These are phyloP conservation scores for Mortierella sp. DNA, from an alignment of 371 early-diverging fungal genomes.

Conservation along the genomic window DNA sequence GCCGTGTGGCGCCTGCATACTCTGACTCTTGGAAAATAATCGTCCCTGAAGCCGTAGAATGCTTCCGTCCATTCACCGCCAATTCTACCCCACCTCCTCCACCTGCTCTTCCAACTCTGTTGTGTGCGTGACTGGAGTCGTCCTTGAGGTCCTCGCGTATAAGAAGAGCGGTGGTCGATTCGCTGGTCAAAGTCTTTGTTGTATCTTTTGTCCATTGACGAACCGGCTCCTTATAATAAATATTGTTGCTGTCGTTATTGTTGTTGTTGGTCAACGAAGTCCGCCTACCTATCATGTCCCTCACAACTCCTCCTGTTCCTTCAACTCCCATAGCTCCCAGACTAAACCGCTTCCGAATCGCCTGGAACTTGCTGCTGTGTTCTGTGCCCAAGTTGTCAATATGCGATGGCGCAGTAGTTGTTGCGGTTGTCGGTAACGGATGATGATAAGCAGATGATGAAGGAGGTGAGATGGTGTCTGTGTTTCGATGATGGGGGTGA, in stretches of 20 bases:
- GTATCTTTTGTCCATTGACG: conserved; percentile 32
- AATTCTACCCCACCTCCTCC: not conserved
- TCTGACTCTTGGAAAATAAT: not conserved
- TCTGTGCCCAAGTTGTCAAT: not conserved
- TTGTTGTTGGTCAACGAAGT: not conserved
- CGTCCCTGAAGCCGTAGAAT: not conserved
- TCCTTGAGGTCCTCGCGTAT: conserved; percentile 23
- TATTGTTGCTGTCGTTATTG: not conserved
- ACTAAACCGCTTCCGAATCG: conserved; percentile 7
- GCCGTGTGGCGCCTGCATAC: not conserved
- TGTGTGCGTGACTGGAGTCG: not conserved
- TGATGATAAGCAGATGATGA: not conserved
- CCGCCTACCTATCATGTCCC: not conserved
- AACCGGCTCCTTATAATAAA: not conserved
- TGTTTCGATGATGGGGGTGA: not conserved
- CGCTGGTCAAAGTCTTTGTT: conserved; percentile 15
- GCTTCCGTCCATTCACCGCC: not conserved
- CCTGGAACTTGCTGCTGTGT: not conserved
- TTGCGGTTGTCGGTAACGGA: not conserved
- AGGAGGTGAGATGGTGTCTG: not conserved
- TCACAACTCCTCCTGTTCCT: not conserved
- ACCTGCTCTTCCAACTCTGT: not conserved
- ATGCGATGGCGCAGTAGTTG: not conserved
- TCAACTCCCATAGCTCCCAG: not conserved
- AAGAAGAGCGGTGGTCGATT: not conserved